Base-by-base conservation (phyloP, 129 eudicot species). In the Flaveria ramosissima region DNA sequence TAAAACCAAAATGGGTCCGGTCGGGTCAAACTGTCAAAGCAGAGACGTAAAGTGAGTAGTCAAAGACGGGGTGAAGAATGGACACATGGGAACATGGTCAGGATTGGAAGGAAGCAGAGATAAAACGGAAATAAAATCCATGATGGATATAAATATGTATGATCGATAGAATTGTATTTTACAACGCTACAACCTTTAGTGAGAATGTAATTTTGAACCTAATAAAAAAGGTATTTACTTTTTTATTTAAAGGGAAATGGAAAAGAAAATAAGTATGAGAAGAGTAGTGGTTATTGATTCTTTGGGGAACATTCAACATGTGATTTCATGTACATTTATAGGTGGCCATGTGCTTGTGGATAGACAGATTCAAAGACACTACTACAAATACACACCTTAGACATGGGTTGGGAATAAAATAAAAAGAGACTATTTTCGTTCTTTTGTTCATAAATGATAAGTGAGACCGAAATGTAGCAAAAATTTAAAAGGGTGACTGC, bases 311-410 rank as follows among this genome's bases (percentile, higher is more conserved):
- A 80, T 32, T 80, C 71, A 78, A 45, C 84, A 80, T 73, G 84
- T 80, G 84, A 55, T 56, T 74, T 20, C 84, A 53, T 66, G 80
- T 80, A 73, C 84, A 80, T 74, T 80, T 67, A 80, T 73, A 57
- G 80, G 56, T 80, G 84, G 84, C 84, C 84, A 80, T 80, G 84
- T 80, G 84, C 80, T 66, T 78, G 45, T 56, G 67, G 52, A 80
- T 80, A 45, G 59, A 55, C 74, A 72, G 70, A 56, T 74, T 74
- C 80, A 80, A 80, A 66, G 71, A 74, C 70, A 20, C 71, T 78
- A 48, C 39, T 24, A 59, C 71, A 24, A 30, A 63, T 63, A 66
- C 66, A 80, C 7, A 66, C 80, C 61, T 9, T 68, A 16, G 21
- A 68, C 19, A 36, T 68, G 76, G 76, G 68, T 70, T 78, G 71